These are phyloP conservation scores for Chondrus crispus DNA, from an alignment of 23 red algal genomes.

Conservation along the genomic window DNA sequence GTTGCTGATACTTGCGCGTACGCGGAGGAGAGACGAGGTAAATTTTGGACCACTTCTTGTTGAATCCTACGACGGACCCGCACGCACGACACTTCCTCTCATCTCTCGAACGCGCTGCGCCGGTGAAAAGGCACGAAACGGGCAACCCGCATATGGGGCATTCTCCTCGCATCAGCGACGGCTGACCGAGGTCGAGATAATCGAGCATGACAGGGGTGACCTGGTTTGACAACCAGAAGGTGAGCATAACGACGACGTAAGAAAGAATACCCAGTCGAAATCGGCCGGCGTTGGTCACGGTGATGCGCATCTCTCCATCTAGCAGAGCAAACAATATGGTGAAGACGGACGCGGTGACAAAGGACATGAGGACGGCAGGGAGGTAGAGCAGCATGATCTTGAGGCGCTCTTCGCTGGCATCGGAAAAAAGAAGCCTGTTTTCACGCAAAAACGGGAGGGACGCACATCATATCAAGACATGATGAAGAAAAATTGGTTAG, in stretches of 20 bases:
- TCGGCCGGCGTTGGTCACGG: slow-evolving; percentile 47
- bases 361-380: slow-evolving; percentile 78
- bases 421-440: slow-evolving; percentile 83
- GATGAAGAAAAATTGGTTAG: not conserved
- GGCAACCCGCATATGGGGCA: slow-evolving; percentile 77
- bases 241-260: slow-evolving; percentile 64
- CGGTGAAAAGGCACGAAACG: slow-evolving; percentile 90
- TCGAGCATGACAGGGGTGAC: slow-evolving; percentile 85
- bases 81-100: slow-evolving; percentile 76
- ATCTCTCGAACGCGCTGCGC: slow-evolving; percentile 60
- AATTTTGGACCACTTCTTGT: slow-evolving; percentile 70
- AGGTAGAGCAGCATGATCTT: slow-evolving; percentile 90
- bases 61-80: slow-evolving; percentile 83
- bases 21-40: slow-evolving; percentile 81
- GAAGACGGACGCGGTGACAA: slow-evolving; percentile 63
- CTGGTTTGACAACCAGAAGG: slow-evolving; percentile 85
- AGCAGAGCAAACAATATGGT: slow-evolving; percentile 85
- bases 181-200: slow-evolving; percentile 87
- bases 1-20: slow-evolving; percentile 33
- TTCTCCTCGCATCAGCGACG: slow-evolving; percentile 67
- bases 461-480: too few species aligned
- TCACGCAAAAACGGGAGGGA: too few species aligned
- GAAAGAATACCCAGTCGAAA: slow-evolving; percentile 72
- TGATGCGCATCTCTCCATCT: slow-evolving; percentile 88
- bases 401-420: slow-evolving; percentile 83